Conservation (phyloP, 2,329 filamentous ascomycete genomes). For the Alternaria infectoria region DNA sequence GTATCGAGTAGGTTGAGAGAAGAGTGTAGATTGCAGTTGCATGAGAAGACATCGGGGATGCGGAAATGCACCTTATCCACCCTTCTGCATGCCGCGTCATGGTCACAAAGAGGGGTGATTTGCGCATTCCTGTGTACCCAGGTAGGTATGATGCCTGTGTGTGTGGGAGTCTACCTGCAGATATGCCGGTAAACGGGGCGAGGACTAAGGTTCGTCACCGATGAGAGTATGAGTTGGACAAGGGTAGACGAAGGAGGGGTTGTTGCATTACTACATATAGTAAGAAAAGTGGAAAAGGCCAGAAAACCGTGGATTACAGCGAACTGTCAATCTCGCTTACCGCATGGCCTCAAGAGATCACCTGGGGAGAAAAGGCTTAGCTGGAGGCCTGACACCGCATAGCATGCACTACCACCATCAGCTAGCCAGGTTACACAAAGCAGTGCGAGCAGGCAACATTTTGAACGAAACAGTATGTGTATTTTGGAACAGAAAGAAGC, state of each 20-base stretch:
- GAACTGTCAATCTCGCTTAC: constrained; percentile 7
- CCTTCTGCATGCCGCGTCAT: background rate
- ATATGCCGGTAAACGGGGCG: background rate
- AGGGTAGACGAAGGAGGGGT: background rate
- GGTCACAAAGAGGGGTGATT: background rate
- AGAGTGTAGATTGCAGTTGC: background rate
- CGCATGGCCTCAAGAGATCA: background rate
- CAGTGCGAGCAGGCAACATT: background rate
- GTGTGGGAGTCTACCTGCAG: background rate
- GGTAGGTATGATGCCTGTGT: background rate
- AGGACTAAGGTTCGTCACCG: background rate
- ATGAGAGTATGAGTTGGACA: background rate
- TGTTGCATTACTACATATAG: background rate
- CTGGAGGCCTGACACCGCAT: background rate
- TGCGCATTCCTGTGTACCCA: background rate
- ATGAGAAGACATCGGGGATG: background rate
- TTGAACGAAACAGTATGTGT: background rate
- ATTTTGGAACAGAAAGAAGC: background rate
- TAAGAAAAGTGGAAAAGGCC: background rate
- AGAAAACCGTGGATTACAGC: background rate
- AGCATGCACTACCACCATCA: background rate
- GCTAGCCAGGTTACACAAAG: background rate
- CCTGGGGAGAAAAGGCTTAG: background rate
- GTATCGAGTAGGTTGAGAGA: background rate
- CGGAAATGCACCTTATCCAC: background rate